Base-by-base conservation (phyloP, 805 yeast species). In the Yarrowia porcina region DNA sequence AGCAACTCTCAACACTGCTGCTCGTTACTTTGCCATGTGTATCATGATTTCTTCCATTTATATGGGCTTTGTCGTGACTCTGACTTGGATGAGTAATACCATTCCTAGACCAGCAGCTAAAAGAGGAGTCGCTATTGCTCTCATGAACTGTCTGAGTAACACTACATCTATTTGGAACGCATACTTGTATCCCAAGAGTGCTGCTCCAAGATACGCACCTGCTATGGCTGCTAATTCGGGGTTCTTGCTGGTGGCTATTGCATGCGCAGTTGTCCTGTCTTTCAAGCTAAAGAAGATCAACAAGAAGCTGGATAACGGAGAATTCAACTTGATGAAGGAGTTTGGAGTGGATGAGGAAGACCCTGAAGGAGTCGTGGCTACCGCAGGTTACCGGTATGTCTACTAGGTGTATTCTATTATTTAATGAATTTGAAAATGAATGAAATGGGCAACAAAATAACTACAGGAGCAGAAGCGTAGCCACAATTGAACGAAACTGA, bases 91-190 rank as follows among this genome's bases (percentile, higher is more conserved):
- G 74, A 79, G 86, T 2, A 81, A 81, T 67, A 79, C 81, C 64
- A 76, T 79, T 42, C 84, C 86, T 36, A 74, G 86, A 67, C 87
- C 86, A 5, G 84, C 86, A 7, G 74, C 82, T 63, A 83, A 83
- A 70, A 75, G 87, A 69, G 85, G 86, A 33, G 79, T 82, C 65
- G 81, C 84, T 4, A 71, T 82, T 66, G 82, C 85, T 0, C 68
- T 83, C 63, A 80, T 83, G 78, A 83, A 83, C 69, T 52, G 59
- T 52, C 42, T 52, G 44, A 30, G 39, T 17, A 52, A 52, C 44
- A 35, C 65, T 2, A 63, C 67, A 6, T 45, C 60, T 33, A 66
- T 66, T 21, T 66, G 66, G 66, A 65, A 49, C 38, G 54, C 67
- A 10, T 66, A 66, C 42, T 23, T 66, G 50, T 66, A 64, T 38